phyloP scores from a whole-genome alignment of 257 asterid species.

The Nyctanthes arbortristis region DNA sequence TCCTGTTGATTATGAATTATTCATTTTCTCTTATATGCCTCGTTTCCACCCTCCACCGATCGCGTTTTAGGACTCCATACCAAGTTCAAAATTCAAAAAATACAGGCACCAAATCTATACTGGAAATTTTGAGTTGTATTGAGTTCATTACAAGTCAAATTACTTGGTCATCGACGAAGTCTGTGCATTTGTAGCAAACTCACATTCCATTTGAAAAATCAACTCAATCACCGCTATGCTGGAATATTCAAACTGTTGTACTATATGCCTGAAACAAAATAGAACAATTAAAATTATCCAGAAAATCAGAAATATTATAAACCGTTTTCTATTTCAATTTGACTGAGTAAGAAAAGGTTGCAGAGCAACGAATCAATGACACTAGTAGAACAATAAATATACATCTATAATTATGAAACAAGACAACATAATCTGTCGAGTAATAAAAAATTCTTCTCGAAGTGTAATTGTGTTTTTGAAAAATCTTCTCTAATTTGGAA shows the following conservation, averaged over 20 bases:
- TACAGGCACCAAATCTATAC: conserved; percentile 1
- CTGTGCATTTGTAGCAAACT: conserved; percentile 92
- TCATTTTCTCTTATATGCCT: neutral
- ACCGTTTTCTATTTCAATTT: too few species aligned
- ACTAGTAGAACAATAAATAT: neutral
- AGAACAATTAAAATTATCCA: conserved; percentile 14
- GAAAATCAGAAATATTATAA: neutral
- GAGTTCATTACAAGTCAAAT: conserved; percentile 1
- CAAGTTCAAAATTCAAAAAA: neutral
- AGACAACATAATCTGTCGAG: neutral
- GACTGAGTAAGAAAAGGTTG: neutral
- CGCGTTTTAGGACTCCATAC: neutral
- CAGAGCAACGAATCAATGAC: conserved; percentile 6
- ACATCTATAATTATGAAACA: neutral
- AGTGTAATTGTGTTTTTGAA: neutral
- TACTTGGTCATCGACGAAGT: conserved; percentile 96
- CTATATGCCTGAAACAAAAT: conserved; percentile 51
- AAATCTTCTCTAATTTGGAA: neutral
- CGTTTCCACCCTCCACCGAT: neutral
- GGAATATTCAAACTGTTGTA: conserved; percentile 69
- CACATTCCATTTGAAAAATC: conserved; percentile 88
- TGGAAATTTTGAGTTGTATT: conserved; percentile 15
- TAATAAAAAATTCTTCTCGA: neutral
- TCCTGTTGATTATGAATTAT: neutral
- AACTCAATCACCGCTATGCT: conserved; percentile 73